phyloP scores from a whole-genome alignment of 2,329 filamentous ascomycete species.

The Aspergillus pseudoviridinutans region DNA sequence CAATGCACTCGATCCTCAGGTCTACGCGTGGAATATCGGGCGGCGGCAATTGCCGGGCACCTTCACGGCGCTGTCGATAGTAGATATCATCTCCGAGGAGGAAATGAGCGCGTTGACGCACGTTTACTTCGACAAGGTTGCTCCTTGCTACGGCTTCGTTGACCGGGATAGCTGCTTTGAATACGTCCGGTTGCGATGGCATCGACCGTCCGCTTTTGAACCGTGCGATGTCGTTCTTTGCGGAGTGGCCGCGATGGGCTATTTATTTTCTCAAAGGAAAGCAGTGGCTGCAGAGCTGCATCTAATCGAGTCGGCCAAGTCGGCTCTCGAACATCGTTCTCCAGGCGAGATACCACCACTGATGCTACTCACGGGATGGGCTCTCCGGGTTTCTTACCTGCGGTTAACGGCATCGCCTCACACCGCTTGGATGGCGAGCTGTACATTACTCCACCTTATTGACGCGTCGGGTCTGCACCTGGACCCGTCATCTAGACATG shows the following conservation, averaged over 20 bases:
- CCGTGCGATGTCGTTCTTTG: slow-evolving; percentile 47
- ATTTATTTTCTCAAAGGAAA: slow-evolving; percentile 45
- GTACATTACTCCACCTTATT: slow-evolving; percentile 54
- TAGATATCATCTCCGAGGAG: slow-evolving; percentile 42
- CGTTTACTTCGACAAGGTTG: slow-evolving; percentile 51
- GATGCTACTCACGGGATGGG: slow-evolving; percentile 39
- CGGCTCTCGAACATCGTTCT: slow-evolving; percentile 40
- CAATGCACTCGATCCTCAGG: slow-evolving; percentile 49
- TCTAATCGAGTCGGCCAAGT: slow-evolving; percentile 44
- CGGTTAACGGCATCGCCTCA: slow-evolving; percentile 51
- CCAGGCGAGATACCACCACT: slow-evolving; percentile 17
- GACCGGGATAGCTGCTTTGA: slow-evolving; percentile 17
- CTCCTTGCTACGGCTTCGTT: slow-evolving; percentile 51
- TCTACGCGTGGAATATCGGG: slow-evolving; percentile 54
- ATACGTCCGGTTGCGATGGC: slow-evolving; percentile 25
- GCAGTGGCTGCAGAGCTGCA: slow-evolving; percentile 41
- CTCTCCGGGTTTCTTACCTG: slow-evolving; percentile 51
- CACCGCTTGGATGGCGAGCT: slow-evolving; percentile 52
- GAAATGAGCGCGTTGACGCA: slow-evolving; percentile 44
- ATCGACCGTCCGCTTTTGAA: slow-evolving; percentile 3
- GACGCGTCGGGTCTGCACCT: slow-evolving; percentile 46
- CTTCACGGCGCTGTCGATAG: slow-evolving; percentile 29
- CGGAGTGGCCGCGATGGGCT: slow-evolving; percentile 51
- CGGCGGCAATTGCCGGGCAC: slow-evolving; percentile 1
- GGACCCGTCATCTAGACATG: slow-evolving; percentile 7